Percentiles rank a stretch among this genome's conserved stretches.
These are phyloP conservation scores for Clonostachys byssicola DNA, from an alignment of 2,329 filamentous ascomycete species.

Conservation along the genomic window DNA sequence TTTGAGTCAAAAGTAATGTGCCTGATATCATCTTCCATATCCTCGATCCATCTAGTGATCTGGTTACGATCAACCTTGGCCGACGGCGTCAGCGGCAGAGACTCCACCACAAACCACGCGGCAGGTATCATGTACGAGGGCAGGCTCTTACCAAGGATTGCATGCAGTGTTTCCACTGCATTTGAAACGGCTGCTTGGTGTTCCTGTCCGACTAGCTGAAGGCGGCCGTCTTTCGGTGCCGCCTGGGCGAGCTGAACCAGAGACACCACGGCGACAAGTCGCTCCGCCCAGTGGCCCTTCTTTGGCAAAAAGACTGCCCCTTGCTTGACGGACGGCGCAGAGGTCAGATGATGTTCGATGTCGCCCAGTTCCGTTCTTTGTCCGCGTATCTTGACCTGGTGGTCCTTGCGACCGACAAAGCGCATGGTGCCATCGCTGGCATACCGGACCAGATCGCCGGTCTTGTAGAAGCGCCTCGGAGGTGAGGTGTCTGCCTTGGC, in stretches of 20 bases:
- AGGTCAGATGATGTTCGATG: constrained; percentile 42
- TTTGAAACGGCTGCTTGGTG: background rate
- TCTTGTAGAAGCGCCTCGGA: constrained; percentile 69
- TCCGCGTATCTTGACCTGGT: constrained; percentile 77
- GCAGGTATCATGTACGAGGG: constrained; percentile 2
- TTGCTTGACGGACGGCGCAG: constrained; percentile 2
- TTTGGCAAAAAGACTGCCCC: constrained; percentile 1
- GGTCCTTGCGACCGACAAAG: constrained; percentile 69
- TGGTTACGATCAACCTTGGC: constrained; percentile 1
- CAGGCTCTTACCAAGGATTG: constrained; percentile 3
- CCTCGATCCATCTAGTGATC: constrained; percentile 1
- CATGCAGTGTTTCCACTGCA: constrained; percentile 10
- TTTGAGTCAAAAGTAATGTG: background rate
- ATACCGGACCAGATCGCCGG: constrained; percentile 77
- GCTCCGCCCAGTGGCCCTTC: background rate
- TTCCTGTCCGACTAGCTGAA: too few species aligned
- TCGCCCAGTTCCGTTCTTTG: constrained; percentile 76
- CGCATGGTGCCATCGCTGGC: constrained; percentile 71
- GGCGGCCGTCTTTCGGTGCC: background rate
- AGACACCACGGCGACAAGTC: constrained; percentile 3
- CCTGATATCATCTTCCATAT: background rate
- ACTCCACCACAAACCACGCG: constrained; percentile 1
- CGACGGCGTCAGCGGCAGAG: constrained; percentile 1
- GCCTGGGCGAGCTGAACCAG: background rate
- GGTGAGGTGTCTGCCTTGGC: constrained; percentile 64